phyloP scores from a whole-genome alignment of 2,329 filamentous ascomycete genomes.

The Claviceps purpurea region DNA sequence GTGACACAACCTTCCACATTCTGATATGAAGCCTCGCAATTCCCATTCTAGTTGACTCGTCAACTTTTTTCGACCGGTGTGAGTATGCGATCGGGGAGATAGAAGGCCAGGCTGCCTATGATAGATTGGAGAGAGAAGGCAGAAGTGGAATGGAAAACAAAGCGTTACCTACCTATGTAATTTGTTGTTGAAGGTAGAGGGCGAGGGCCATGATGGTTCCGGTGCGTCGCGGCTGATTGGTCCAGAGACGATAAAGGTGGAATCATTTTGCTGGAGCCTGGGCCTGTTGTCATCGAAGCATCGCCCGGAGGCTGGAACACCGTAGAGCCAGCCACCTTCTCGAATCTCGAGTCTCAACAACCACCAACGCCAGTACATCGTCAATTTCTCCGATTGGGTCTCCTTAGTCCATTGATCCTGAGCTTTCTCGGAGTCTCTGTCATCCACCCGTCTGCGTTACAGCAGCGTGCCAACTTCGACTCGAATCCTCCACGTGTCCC shows the following conservation, averaged over 20 bases:
- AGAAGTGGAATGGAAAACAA: not conserved
- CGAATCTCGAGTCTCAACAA: not conserved
- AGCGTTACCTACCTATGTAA: no score
- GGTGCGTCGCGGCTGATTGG: not conserved
- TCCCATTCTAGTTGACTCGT: not conserved
- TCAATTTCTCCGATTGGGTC: not conserved
- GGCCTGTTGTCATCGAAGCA: not conserved
- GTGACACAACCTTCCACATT: no score
- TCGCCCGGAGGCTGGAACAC: no score
- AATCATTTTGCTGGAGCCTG: not conserved
- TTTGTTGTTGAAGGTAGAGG: not conserved
- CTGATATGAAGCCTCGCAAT: not conserved
- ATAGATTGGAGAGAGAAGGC: not conserved
- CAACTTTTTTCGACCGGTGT: no score
- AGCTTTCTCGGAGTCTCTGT: not conserved
- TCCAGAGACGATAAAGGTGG: not conserved
- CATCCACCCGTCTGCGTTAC: not conserved
- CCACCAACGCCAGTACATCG: not conserved
- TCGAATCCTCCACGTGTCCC: conserved; percentile 9
- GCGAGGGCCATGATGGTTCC: not conserved
- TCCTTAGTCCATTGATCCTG: not conserved
- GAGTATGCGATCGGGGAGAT: not conserved
- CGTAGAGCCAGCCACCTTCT: not conserved
- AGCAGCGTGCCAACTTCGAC: conserved; percentile 5
- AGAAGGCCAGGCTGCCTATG: no score